A percentile compares a stretch with the other conserved stretches of the same genome.
Conservation (phyloP, 768 basidiomycete genomes). For the Leucocoprinus sp. region DNA sequence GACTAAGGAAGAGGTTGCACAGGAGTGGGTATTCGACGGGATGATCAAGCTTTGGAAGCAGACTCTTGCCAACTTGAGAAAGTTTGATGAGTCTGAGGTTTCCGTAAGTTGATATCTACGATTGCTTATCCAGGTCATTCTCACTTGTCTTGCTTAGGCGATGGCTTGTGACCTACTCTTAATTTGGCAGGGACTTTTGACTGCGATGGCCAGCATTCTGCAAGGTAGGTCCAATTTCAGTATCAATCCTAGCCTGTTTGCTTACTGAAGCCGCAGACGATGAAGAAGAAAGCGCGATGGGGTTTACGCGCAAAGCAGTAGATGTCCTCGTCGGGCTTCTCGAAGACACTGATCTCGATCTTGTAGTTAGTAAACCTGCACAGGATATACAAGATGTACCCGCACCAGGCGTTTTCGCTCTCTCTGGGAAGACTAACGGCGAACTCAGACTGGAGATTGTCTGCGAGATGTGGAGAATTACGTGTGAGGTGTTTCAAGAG, state of each 20-base stretch:
- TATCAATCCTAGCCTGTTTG: not conserved
- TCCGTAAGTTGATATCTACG: constrained; percentile 36
- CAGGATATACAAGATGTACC: constrained; percentile 17
- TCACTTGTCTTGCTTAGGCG: not conserved
- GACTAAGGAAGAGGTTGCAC: constrained; percentile 46
- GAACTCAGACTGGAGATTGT: constrained; percentile 52
- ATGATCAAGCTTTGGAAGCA: constrained; percentile 48
- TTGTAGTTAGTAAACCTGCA: constrained; percentile 14
- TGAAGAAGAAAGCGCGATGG: constrained; percentile 23
- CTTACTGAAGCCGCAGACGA: constrained; percentile 31
- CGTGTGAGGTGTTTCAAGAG: constrained; percentile 34
- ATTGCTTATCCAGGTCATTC: not conserved
- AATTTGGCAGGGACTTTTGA: constrained; percentile 52
- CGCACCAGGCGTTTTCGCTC: not conserved
- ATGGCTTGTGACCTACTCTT: constrained; percentile 37
- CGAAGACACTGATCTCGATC: constrained; percentile 36
- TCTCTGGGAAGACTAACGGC: constrained; percentile 23
- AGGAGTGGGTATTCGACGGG: constrained; percentile 42
- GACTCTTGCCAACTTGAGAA: constrained; percentile 33
- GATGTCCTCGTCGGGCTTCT: constrained; percentile 42
- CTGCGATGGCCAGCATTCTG: constrained; percentile 35
- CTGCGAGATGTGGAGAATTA: constrained; percentile 48
- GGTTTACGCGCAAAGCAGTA: constrained; percentile 33
- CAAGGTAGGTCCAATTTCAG: constrained; percentile 29
- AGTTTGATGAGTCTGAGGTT: constrained; percentile 33